These are phyloP conservation scores for Xerocomellus chrysenteron DNA, from an alignment of 768 basidiomycete species.

Conservation along the genomic window DNA sequence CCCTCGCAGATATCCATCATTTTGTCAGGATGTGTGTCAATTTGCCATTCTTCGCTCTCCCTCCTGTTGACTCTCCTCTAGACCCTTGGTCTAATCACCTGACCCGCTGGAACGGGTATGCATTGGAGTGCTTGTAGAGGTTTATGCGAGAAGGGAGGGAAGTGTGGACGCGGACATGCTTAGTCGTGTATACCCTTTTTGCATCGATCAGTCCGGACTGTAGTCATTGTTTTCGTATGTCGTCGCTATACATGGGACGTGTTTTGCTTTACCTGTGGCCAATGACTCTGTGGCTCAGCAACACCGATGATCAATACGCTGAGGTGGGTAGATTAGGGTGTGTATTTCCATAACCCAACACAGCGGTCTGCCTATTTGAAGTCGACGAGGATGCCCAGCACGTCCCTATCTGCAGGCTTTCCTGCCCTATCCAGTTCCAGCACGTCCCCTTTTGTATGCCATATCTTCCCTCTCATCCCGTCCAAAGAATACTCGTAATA, in stretches of 20 bases:
- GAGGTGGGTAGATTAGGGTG: neutral
- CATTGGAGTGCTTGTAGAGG: neutral
- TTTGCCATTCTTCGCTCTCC: neutral
- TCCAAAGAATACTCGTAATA: slow-evolving; percentile 11
- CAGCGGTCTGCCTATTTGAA: neutral
- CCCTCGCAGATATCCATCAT: neutral
- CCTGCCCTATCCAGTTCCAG: neutral
- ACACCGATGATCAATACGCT: neutral
- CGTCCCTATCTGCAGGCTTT: neutral
- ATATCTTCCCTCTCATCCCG: slow-evolving; percentile 13
- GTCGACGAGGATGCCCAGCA: slow-evolving; percentile 12
- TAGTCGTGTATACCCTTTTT: slow-evolving; percentile 1
- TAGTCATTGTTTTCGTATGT: neutral
- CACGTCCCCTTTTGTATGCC: slow-evolving; percentile 6
- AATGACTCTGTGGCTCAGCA: neutral
- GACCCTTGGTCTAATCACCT: slow-evolving; percentile 1
- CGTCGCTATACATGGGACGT: neutral
- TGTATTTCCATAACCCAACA: neutral
- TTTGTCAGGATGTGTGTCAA: slow-evolving; percentile 3
- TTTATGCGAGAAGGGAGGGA: neutral
- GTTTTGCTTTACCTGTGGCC: neutral
- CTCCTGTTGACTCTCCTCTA: neutral
- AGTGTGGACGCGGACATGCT: slow-evolving; percentile 1
- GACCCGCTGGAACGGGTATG: neutral
- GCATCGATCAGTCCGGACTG: neutral